phyloP scores from a whole-genome alignment of 768 basidiomycete genomes.

The Mycena sanguinolenta region DNA sequence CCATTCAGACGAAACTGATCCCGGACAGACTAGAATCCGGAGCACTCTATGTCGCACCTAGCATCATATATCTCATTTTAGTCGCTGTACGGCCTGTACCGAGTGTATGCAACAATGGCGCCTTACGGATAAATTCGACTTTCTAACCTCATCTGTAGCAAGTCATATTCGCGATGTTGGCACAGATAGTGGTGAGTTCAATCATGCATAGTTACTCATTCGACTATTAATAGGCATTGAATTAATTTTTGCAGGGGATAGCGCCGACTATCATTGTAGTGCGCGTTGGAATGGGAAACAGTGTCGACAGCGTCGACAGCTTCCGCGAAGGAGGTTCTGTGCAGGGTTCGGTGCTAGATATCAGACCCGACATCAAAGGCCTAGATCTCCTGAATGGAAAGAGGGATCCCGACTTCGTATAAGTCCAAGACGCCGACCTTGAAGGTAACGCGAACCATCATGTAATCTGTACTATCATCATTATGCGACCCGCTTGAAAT shows the following conservation, averaged over 20 bases:
- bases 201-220: too few species aligned
- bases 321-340: constrained; percentile 15
- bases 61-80: constrained; percentile 26
- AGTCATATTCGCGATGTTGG: constrained; percentile 26
- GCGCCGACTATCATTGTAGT: constrained; percentile 33
- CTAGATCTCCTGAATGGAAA: constrained; percentile 4
- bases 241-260: constrained; percentile 3
- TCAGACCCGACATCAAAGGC: neutral
- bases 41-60: constrained; percentile 24
- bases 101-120: constrained; percentile 11
- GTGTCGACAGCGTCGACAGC: constrained; percentile 27
- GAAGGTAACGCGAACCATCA: neutral
- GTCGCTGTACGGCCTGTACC: neutral
- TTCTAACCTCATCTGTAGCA: neutral
- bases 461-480: neutral
- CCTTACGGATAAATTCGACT: too few species aligned
- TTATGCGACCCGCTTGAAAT: neutral
- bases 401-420: neutral
- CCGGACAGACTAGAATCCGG: constrained; percentile 30
- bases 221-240: too few species aligned
- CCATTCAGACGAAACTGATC: neutral
- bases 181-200: constrained; percentile 30
- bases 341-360: constrained; percentile 2
- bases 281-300: constrained; percentile 30
- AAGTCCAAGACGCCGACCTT: neutral